A percentile compares a stretch with the other conserved stretches of the same genome.
Conservation (phyloP, 2,329 filamentous ascomycete species). For the Lachnellula suecica region DNA sequence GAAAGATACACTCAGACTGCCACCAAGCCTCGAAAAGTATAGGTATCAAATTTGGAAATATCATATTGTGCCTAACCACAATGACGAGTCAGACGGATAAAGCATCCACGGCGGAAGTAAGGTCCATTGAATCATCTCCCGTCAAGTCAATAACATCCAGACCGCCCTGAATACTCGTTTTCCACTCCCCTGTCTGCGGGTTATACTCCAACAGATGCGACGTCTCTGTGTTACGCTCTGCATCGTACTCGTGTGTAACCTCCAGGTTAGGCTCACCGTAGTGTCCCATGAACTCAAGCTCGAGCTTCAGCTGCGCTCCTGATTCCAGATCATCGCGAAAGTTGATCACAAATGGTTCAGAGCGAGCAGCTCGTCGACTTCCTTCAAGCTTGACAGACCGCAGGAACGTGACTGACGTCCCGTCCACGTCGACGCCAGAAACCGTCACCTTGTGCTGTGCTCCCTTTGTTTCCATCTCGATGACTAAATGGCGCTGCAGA, state of each 20-base stretch:
- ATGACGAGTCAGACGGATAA: too few species aligned
- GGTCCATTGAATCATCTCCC: neutral
- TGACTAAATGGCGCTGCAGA: conserved; percentile 34
- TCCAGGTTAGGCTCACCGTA: conserved; percentile 44
- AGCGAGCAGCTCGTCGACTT: conserved; percentile 34
- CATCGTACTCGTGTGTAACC: conserved; percentile 21
- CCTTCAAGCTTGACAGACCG: conserved; percentile 39
- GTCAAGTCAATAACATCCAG: neutral
- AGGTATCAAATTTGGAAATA: too few species aligned
- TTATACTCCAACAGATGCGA: conserved; percentile 24
- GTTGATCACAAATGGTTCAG: conserved; percentile 39
- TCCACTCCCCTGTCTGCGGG: conserved; percentile 20
- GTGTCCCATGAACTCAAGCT: conserved; percentile 48
- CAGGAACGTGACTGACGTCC: conserved; percentile 41
- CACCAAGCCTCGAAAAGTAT: too few species aligned
- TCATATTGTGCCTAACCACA: too few species aligned
- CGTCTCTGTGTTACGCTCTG: conserved; percentile 3
- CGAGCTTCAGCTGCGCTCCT: conserved; percentile 34
- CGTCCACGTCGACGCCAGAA: conserved; percentile 40
- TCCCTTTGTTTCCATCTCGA: conserved; percentile 26
- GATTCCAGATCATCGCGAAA: conserved; percentile 32
- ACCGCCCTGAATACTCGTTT: neutral
- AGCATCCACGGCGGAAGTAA: too few species aligned
- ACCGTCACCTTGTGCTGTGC: conserved; percentile 32
- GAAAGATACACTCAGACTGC: too few species aligned